These are phyloP conservation scores for Clitopilus hobsonii DNA, from an alignment of 768 basidiomycete species.

Conservation along the genomic window DNA sequence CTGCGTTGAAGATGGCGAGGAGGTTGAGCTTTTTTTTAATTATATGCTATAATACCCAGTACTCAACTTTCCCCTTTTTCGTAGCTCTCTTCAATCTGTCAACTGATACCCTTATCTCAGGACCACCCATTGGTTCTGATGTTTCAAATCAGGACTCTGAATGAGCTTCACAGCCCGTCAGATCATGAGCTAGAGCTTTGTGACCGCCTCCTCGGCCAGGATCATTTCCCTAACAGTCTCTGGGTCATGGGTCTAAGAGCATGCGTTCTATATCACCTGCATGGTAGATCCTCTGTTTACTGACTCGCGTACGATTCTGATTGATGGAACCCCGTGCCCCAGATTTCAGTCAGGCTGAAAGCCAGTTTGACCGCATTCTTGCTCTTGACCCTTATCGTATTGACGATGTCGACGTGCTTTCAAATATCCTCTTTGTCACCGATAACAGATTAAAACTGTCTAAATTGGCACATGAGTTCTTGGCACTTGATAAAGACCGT, in stretches of 20 bases:
- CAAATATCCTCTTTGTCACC: slow-evolving; percentile 95
- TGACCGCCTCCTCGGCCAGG: slow-evolving; percentile 64
- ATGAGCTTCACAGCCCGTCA: slow-evolving; percentile 85
- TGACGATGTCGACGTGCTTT: slow-evolving; percentile 94
- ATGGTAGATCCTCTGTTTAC: slow-evolving; percentile 52
- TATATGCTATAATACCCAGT: no score
- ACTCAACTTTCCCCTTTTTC: slow-evolving; percentile 9
- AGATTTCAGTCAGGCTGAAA: slow-evolving; percentile 89
- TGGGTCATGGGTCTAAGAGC: slow-evolving; percentile 88
- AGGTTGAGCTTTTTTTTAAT: slow-evolving; percentile 48
- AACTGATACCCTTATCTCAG: slow-evolving; percentile 39
- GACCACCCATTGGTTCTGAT: slow-evolving; percentile 49
- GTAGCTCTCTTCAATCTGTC: slow-evolving; percentile 45
- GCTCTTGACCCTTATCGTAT: slow-evolving; percentile 80
- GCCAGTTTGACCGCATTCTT: slow-evolving; percentile 81
- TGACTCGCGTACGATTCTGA: slow-evolving; percentile 3
- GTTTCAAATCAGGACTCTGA: slow-evolving; percentile 86
- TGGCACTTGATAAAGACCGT: slow-evolving; percentile 84
- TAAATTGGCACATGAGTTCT: slow-evolving; percentile 86
- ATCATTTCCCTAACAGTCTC: slow-evolving; percentile 76
- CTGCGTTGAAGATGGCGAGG: slow-evolving; percentile 79
- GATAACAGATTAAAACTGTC: slow-evolving; percentile 87
- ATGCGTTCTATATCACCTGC: slow-evolving; percentile 82
- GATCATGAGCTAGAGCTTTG: slow-evolving; percentile 82
- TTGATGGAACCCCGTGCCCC: slow-evolving; percentile 2